phyloP scores from a whole-genome alignment of 176 grass and related monocot genomes.

The Eleusine coracana region DNA sequence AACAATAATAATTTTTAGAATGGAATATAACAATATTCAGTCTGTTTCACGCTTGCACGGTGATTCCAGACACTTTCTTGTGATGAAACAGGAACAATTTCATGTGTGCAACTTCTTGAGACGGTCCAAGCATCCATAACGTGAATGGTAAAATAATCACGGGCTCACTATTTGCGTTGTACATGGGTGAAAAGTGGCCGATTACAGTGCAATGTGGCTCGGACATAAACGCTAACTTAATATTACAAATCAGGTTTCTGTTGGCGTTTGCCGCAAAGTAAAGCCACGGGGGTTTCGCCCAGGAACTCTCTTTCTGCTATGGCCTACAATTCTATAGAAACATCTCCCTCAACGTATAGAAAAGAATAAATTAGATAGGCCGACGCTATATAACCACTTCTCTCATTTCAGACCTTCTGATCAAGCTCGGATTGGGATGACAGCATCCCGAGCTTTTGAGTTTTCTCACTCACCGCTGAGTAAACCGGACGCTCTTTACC shows the following conservation, averaged over 20 bases:
- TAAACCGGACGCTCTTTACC: slow-evolving; percentile 1
- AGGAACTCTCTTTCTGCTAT: slow-evolving; percentile 21
- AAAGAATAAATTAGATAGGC: neutral
- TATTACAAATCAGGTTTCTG: slow-evolving; percentile 30
- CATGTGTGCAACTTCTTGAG: neutral
- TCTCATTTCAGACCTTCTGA: neutral
- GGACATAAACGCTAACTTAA: neutral
- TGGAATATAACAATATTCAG: neutral
- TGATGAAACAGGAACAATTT: neutral
- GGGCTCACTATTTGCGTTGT: neutral
- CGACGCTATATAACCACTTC: neutral
- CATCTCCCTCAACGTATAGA: neutral
- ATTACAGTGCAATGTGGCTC: neutral
- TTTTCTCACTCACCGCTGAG: neutral
- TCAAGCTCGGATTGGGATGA: neutral
- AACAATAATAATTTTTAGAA: no score
- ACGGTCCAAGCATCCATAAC: neutral
- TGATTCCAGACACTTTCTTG: neutral
- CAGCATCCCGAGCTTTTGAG: neutral
- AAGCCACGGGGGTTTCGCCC: slow-evolving; percentile 5
- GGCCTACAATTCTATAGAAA: slow-evolving; percentile 30
- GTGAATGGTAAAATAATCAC: neutral
- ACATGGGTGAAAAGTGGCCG: neutral
- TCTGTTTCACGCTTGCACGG: neutral
- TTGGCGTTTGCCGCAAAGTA: neutral